These are phyloP conservation scores for Fusarium irregulare DNA, from an alignment of 2,329 filamentous ascomycete genomes.

Conservation along the genomic window DNA sequence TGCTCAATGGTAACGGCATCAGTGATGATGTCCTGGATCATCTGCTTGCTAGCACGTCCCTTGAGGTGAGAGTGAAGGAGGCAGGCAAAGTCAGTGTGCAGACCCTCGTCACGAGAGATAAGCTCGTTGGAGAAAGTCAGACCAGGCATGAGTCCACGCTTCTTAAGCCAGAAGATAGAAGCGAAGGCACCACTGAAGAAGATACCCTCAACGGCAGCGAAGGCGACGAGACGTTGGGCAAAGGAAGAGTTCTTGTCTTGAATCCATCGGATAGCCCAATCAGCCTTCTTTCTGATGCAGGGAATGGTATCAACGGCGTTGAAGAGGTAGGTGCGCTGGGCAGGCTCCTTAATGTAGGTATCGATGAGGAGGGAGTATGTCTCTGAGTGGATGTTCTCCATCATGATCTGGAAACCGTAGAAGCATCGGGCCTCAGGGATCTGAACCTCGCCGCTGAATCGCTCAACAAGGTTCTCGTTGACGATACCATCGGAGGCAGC, in stretches of 20 bases:
- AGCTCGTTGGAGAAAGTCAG: constrained; percentile 99
- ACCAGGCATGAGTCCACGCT: constrained; percentile 98
- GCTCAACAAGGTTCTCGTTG: constrained; percentile 98
- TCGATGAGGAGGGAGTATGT: constrained; percentile 99
- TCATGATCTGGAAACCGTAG: constrained; percentile 99
- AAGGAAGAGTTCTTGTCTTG: constrained; percentile 93
- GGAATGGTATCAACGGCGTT: constrained; percentile 99
- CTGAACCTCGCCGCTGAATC: constrained; percentile 97
- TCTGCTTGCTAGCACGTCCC: constrained; percentile 84
- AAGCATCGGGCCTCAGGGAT: constrained; percentile 98
- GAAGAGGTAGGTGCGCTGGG: constrained; percentile 93
- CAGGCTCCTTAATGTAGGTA: constrained; percentile 98
- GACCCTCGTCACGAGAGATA: constrained; percentile 98
- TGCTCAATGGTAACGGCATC: constrained; percentile 96
- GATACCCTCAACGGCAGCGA: constrained; percentile 98
- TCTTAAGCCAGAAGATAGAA: constrained; percentile 99
- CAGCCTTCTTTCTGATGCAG: constrained; percentile 97
- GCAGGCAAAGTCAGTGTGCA: constrained; percentile 99
- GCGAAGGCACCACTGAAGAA: constrained; percentile 99
- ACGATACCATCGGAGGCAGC: constrained; percentile 98
- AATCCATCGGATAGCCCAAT: constrained; percentile 98
- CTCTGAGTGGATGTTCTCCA: constrained; percentile 99
- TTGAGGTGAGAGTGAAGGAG: constrained; percentile 97
- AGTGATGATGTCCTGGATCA: constrained; percentile 88
- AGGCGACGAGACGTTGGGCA: constrained; percentile 93